These are phyloP conservation scores for Chaetomium strumarium DNA, from an alignment of 2,329 filamentous ascomycete genomes.

Conservation along the genomic window DNA sequence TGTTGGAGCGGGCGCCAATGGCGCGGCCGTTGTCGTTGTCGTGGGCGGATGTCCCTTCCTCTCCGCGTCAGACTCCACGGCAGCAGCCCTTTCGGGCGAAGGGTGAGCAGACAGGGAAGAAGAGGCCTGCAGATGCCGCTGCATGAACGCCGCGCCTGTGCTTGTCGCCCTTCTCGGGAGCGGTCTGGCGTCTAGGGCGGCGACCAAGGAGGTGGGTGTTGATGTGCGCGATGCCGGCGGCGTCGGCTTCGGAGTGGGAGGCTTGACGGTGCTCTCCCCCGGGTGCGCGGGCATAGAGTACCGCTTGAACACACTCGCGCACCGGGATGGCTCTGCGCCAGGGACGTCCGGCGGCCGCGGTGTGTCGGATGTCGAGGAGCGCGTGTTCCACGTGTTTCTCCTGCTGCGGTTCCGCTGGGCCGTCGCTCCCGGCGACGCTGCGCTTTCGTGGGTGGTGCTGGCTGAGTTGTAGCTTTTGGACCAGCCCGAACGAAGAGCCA, in stretches of 20 bases:
- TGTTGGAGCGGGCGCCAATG: not conserved
- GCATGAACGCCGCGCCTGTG: conserved; percentile 43
- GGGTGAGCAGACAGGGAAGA: not conserved
- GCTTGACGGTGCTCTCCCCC: not conserved
- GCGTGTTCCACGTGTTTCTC: conserved; percentile 22
- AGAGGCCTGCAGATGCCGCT: conserved; percentile 30
- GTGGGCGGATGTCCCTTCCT: not conserved
- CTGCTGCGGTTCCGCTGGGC: conserved; percentile 11
- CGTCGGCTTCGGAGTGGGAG: not conserved
- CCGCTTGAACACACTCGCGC: not conserved
- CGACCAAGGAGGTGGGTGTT: conserved; percentile 15
- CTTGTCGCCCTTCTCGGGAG: conserved; percentile 40
- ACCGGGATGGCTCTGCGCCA: not conserved
- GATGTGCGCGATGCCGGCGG: conserved; percentile 13
- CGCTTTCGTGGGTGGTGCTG: not conserved
- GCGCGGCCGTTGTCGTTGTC: not conserved
- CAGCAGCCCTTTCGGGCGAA: not conserved
- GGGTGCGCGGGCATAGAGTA: conserved; percentile 11
- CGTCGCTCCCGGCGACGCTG: not conserved
- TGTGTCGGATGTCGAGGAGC: conserved; percentile 12
- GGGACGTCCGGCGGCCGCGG: not conserved
- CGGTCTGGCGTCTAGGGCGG: conserved; percentile 12
- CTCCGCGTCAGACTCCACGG: not conserved
- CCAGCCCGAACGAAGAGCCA: conserved; percentile 42
- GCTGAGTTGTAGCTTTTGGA: conserved; percentile 13